Base-by-base conservation (phyloP, 1,284 basidiomycete species). In the Apiotrichum gamsii region DNA sequence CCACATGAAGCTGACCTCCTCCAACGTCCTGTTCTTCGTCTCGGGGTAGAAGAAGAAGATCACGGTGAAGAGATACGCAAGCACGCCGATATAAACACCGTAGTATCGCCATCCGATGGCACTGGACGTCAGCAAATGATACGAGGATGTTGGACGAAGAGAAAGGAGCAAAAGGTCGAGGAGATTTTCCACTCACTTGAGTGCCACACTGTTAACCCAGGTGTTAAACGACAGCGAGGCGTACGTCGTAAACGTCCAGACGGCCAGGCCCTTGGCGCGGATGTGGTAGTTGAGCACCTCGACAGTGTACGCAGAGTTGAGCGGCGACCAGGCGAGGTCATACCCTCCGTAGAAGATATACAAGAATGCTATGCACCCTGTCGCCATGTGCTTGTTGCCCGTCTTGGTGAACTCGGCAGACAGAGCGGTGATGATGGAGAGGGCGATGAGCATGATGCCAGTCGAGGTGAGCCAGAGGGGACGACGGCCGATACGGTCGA, bases 351-450 rank as follows among this genome's bases (percentile, higher is more conserved):
- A 82, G 65, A 81, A 84, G 8, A 83, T 45, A 66, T 57, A 67
- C 16, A 69, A 51, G 51, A 65, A 61, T 3, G 61, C 54, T 9
- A 70, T 58, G 39, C 60, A 56, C 0, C 62, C 65, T 13, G 52
- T 51, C 9, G 66, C 67, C 5, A 34, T 34, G 3, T 8, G 16
- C 33, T n/a, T 5, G 5, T 9, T 19, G 16, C 9, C n/a, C 3
- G 16, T 20, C 45, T 76, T 78, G 11, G 76, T 75, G 3, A 75
- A 67, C 57, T 77, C 70, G n/a, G 78, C 81, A 58, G 87, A 81
- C 45, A 34, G 33, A 18, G 9, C 84, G 8, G 56, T 64, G 44
- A 68, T 55, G 50, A 57, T 37, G 38, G 35, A 23, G 54, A 58
- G 59, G 30, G 47, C 31, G 33, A 58, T 16, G 14, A 61, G 42